A percentile compares a stretch with the other conserved stretches of the same genome.
Conservation (phyloP, 1,284 basidiomycete genomes). For the Cutaneotrichosporon sp. region DNA sequence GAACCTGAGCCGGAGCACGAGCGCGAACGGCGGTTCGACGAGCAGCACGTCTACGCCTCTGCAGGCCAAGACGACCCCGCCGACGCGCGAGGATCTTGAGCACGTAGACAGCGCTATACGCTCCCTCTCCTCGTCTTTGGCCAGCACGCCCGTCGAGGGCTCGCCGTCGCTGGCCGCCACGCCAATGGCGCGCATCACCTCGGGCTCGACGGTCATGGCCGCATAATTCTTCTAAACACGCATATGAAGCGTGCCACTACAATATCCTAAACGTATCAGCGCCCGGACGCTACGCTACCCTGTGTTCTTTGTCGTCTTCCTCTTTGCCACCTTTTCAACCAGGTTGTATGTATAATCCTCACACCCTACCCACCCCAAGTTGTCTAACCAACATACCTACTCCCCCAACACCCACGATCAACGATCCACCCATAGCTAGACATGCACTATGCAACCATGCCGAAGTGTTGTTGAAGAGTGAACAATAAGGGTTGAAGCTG, state of each 20-base stretch:
- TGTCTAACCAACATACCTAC: background rate
- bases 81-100: constrained; percentile 20
- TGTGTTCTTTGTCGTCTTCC: background rate
- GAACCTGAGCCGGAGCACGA: constrained; percentile 7
- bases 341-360: background rate
- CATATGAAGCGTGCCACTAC: constrained; percentile 1
- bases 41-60: constrained; percentile 7
- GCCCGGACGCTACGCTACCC: constrained; percentile 1
- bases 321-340: background rate
- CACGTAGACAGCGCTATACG: constrained; percentile 22
- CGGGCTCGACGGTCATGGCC: constrained; percentile 10
- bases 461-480: too few species aligned
- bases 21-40: background rate
- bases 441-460: background rate
- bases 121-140: constrained; percentile 12
- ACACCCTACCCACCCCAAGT: background rate
- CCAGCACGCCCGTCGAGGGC: constrained; percentile 15
- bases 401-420: background rate
- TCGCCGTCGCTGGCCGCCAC: constrained; percentile 1
- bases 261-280: constrained; percentile 3
- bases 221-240: background rate
- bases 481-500: too few species aligned
- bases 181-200: constrained; percentile 6
- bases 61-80: constrained; percentile 5
- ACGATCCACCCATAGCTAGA: background rate